Base-by-base conservation (phyloP, 2,329 filamentous ascomycete species). In the Aspergillus costaricaensis region DNA sequence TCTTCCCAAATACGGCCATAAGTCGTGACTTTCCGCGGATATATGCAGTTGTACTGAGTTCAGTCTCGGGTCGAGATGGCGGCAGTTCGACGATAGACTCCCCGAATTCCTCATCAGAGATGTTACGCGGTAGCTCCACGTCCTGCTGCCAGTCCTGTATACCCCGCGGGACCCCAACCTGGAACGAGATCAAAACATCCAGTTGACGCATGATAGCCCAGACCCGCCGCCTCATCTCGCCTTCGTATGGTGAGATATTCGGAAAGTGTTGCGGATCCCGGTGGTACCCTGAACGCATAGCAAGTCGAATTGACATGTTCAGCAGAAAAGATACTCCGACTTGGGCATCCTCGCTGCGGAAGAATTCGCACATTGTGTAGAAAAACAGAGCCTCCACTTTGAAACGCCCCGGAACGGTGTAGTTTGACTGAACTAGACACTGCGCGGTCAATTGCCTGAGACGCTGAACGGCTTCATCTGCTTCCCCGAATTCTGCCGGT, bases 141-240 rank as follows among this genome's bases (percentile, higher is more conserved):
- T 90, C 88, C 47, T 81, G 84, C 55, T 88, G 84, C 63, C 87
- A 83, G 25, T 81, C 79, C 58, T 84, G 79, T 47, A 88, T 80
- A 77, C 87, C 85, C 62, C 82, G 82, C 6, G 88, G 88, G 14
- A 90, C 74, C 1, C 88, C 88, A 61, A 89, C 80, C 66, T 89
- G 86, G 67, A 88, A 88, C 1, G 85, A 82, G 1, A 85, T 80
- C 15, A 90, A 74, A 2, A 84, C 74, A 66, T 90, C 88, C 55
- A 89, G 78, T 68, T 88, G 86, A 27, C 69, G 70, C 8, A 78
- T 62, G 38, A 75, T 66, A 17, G 70, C 67, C 79, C 79, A 81
- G 3, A 76, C 55, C 10, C 79, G 76, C 17, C 79, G 71, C 52
- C 79, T 72, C 72, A 81, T 85, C 70, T 88, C 86, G 8, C 82